Evolutionary conservation across 2,329 filamentous ascomycete species (phyloP).

Genomic region (Sporothrix schenckii): DNA sequence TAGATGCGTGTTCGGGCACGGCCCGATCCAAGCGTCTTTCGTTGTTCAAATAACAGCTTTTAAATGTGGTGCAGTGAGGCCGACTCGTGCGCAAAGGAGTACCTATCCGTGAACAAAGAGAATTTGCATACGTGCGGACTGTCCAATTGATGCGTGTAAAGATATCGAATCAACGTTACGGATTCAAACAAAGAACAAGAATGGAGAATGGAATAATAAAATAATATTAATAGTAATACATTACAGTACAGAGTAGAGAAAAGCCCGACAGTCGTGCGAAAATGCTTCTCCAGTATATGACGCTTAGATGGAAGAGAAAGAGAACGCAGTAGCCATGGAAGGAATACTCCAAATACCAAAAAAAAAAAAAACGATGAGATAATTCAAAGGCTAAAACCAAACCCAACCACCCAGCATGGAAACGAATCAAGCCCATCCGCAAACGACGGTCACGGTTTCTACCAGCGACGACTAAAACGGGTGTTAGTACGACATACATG

Average conservation of each 20-base stretch:
- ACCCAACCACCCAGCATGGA: neutral
- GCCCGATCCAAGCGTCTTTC: neutral
- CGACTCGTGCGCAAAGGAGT: neutral
- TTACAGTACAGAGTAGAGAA: neutral
- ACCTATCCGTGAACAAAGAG: neutral
- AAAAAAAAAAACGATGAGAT: too few relatives aligned
- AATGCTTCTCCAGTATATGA: neutral
- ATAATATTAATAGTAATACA: neutral
- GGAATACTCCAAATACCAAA: too few relatives aligned
- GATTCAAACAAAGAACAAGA: neutral
- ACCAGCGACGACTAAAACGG: constrained; percentile 16
- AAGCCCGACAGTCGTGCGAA: neutral
- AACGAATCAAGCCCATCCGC: neutral
- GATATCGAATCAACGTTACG: neutral
- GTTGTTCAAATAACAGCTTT: neutral
- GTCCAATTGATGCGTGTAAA: neutral
- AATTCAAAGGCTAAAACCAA: neutral
- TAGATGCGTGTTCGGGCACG: too few relatives aligned
- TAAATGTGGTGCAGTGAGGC: neutral
- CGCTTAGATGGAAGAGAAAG: neutral
- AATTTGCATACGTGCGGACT: too few relatives aligned
- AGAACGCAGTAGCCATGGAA: neutral
- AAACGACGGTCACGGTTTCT: neutral
- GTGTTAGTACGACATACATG: neutral
- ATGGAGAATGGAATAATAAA: neutral